Evolutionary conservation across 306 rosid species (phyloP).

Genomic region (Prunus mongolica): DNA sequence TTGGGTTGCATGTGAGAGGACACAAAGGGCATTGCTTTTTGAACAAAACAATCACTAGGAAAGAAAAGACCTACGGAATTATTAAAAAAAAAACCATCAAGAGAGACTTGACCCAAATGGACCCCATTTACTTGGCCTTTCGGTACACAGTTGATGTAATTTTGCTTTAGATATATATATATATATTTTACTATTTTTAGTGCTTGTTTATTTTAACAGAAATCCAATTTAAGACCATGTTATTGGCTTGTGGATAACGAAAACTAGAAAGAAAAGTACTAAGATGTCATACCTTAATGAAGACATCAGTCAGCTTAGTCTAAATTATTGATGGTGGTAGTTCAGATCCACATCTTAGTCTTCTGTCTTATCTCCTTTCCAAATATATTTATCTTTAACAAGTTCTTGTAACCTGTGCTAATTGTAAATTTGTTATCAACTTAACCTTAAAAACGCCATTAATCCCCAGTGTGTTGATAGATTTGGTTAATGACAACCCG

Average conservation of each 20-base stretch:
- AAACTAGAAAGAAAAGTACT: background rate
- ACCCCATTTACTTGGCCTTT: conserved; percentile 16
- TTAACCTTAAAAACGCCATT: background rate
- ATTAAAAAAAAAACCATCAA: background rate
- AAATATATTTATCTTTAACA: background rate
- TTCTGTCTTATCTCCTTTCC: background rate
- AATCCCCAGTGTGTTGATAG: background rate
- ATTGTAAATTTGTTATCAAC: background rate
- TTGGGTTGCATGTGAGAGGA: conserved; percentile 52
- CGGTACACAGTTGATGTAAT: background rate
- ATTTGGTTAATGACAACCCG: too few species aligned
- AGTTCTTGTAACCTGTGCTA: background rate
- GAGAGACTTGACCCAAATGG: conserved; percentile 14
- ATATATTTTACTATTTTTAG: background rate
- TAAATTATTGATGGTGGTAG: background rate
- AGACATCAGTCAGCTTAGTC: conserved; percentile 2
- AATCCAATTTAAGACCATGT: background rate
- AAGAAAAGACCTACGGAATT: conserved; percentile 25
- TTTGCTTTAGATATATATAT: background rate
- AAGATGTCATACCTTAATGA: background rate
- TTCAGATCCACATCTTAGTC: background rate
- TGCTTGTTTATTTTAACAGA: background rate
- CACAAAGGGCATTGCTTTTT: conserved; percentile 26
- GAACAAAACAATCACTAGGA: conserved; percentile 31
- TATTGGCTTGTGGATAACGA: background rate